Conservation (phyloP, 2,329 filamentous ascomycete genomes). For the Phoma sp. region DNA sequence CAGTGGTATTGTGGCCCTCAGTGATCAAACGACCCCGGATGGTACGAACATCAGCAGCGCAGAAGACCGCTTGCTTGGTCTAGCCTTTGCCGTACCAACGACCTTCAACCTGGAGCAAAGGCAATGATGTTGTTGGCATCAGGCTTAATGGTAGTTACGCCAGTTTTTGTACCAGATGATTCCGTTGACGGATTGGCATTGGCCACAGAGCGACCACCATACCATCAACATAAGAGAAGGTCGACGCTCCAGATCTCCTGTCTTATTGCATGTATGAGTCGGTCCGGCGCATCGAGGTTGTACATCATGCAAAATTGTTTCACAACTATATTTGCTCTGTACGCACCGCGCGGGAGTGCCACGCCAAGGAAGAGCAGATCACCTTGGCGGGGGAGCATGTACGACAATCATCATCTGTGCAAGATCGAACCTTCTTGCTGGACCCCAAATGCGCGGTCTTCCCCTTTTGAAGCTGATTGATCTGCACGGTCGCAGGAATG, state of each 20-base stretch:
- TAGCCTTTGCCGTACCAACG: no score
- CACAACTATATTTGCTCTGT: background rate
- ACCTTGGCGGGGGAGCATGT: conserved; percentile 27
- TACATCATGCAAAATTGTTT: conserved; percentile 3
- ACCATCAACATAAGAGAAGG: background rate
- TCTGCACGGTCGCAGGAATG: background rate
- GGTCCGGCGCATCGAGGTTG: conserved; percentile 4
- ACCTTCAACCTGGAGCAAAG: no score
- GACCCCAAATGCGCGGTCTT: background rate
- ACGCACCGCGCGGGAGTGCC: conserved; percentile 18
- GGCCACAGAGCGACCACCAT: background rate
- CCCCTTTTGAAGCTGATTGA: background rate
- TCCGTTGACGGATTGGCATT: background rate
- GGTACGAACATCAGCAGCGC: background rate
- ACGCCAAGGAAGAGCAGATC: conserved; percentile 28
- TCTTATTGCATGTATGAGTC: conserved; percentile 27
- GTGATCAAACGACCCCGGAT: background rate
- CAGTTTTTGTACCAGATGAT: background rate
- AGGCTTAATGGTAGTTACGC: no score
- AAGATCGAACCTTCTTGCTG: conserved; percentile 10
- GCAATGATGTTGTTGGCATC: no score
- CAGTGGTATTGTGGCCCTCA: background rate
- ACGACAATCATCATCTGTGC: conserved; percentile 15
- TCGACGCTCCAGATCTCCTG: conserved; percentile 2
- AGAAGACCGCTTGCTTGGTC: conserved; percentile 6